These are phyloP conservation scores for Epichloe gansuensis DNA, from an alignment of 2,329 filamentous ascomycete genomes.

Conservation along the genomic window DNA sequence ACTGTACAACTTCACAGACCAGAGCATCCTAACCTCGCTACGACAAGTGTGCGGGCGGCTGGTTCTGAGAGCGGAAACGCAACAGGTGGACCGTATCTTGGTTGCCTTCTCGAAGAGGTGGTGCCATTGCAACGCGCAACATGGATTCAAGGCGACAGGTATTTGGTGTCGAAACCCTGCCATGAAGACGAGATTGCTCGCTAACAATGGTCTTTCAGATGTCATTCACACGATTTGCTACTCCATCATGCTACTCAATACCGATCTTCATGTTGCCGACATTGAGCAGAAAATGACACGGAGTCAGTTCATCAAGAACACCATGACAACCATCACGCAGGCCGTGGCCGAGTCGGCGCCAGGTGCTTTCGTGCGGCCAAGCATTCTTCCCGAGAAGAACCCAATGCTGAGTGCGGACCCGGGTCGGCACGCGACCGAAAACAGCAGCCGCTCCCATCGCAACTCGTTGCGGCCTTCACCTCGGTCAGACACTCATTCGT, in stretches of 20 bases:
- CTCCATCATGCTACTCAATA: slow-evolving; percentile 88
- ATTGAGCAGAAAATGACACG: slow-evolving; percentile 96
- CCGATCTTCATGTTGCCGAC: slow-evolving; percentile 87
- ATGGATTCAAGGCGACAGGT: slow-evolving; percentile 86
- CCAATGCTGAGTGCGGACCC: slow-evolving; percentile 21
- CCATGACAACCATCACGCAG: slow-evolving; percentile 75
- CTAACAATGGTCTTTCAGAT: slow-evolving; percentile 31
- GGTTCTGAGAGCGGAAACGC: slow-evolving; percentile 79
- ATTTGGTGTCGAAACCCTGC: slow-evolving; percentile 20
- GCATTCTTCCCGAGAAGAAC: slow-evolving; percentile 37
- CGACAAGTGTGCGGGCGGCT: slow-evolving; percentile 72
- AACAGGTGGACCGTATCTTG: slow-evolving; percentile 90
- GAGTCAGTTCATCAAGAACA: slow-evolving; percentile 91
- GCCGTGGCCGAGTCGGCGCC: slow-evolving; percentile 62
- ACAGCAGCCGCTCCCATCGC: slow-evolving; percentile 27
- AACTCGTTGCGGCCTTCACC: slow-evolving; percentile 40
- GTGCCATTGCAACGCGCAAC: slow-evolving; percentile 85
- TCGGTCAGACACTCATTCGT: slow-evolving; percentile 29
- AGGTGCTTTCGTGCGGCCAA: slow-evolving; percentile 49
- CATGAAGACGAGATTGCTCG: neutral
- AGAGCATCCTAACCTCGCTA: slow-evolving; percentile 68
- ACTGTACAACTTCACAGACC: slow-evolving; percentile 72
- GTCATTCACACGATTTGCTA: slow-evolving; percentile 97
- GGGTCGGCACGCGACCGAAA: slow-evolving; percentile 23
- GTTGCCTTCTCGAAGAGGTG: slow-evolving; percentile 81